Conservation (phyloP, 2,329 filamentous ascomycete genomes). For the Botrytis deweyae region DNA sequence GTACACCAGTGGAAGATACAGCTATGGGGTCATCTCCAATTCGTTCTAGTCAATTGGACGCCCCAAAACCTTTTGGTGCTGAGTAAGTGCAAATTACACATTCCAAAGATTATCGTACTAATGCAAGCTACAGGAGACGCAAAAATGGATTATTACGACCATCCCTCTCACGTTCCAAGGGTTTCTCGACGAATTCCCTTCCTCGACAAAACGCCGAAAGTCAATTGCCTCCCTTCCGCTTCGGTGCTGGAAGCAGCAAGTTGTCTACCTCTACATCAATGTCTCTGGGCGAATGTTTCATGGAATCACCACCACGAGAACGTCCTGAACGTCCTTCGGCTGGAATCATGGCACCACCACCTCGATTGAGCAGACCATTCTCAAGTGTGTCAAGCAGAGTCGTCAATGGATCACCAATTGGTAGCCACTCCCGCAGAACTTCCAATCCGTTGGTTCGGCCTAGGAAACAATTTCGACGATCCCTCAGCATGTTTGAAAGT, state of each 20-base stretch:
- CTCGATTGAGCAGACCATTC: constrained; percentile 64
- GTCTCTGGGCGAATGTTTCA: constrained; percentile 77
- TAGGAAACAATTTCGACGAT: constrained; percentile 85
- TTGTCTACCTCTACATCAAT: constrained; percentile 56
- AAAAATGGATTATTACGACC: constrained; percentile 71
- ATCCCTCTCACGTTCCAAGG: constrained; percentile 72
- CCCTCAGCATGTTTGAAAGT: constrained; percentile 96
- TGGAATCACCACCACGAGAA: constrained; percentile 72
- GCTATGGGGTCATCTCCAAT: constrained; percentile 58
- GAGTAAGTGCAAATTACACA: constrained; percentile 50
- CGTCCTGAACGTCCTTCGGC: constrained; percentile 56
- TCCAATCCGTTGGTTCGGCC: constrained; percentile 72
- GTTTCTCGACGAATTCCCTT: constrained; percentile 66
- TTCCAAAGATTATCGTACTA: constrained; percentile 24
- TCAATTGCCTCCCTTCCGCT: constrained; percentile 72
- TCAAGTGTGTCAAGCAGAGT: constrained; percentile 56
- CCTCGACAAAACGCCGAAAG: constrained; percentile 61
- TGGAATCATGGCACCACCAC: constrained; percentile 55
- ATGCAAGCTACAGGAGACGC: constrained; percentile 53
- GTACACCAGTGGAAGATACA: constrained; percentile 45
- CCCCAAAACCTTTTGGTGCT: constrained; percentile 48
- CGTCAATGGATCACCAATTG: constrained; percentile 70
- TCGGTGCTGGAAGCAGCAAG: constrained; percentile 57
- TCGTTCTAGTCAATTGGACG: constrained; percentile 50
- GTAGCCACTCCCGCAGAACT: constrained; percentile 67